phyloP scores from a whole-genome alignment of 2,329 filamentous ascomycete species.

The Colletotrichum liriopes region DNA sequence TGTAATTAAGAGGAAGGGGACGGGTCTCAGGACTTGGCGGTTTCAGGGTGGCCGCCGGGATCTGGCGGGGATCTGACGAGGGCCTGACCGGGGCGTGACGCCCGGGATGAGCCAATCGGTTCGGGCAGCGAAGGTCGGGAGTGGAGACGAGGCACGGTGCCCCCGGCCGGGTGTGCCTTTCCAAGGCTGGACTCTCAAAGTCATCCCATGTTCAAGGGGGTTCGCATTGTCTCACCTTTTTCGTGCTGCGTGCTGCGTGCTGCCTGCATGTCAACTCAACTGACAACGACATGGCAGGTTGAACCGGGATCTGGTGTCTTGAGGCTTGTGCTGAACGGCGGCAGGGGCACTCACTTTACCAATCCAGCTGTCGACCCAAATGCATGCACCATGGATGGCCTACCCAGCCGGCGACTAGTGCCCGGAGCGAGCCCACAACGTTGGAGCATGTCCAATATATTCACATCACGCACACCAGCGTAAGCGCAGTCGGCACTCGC shows the following conservation, averaged over 20 bases:
- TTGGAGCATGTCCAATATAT: constrained; percentile 1
- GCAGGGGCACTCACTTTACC: not conserved
- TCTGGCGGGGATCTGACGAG: constrained; percentile 26
- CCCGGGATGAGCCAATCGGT: constrained; percentile 34
- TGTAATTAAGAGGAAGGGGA: constrained; percentile 40
- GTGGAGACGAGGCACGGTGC: not conserved
- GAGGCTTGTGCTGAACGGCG: not conserved
- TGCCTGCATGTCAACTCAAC: constrained; percentile 25
- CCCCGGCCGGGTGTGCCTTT: constrained; percentile 5
- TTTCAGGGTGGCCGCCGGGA: constrained; percentile 42
- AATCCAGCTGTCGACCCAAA: too few relatives aligned
- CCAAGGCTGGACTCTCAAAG: not conserved
- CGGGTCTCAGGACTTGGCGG: constrained; percentile 39
- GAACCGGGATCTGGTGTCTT: not conserved
- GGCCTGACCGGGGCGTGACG: constrained; percentile 9
- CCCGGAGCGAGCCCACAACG: not conserved
- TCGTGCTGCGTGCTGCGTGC: not conserved
- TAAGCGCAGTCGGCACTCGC: constrained; percentile 36
- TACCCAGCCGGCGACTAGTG: not conserved
- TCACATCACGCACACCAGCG: constrained; percentile 14
- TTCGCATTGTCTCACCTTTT: constrained; percentile 27
- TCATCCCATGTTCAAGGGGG: constrained; percentile 26
- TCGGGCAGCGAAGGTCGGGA: constrained; percentile 34
- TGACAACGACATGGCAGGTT: constrained; percentile 15
- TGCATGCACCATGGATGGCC: not conserved